Base-by-base conservation (phyloP, 805 yeast species). In the Spathaspora sp. region DNA sequence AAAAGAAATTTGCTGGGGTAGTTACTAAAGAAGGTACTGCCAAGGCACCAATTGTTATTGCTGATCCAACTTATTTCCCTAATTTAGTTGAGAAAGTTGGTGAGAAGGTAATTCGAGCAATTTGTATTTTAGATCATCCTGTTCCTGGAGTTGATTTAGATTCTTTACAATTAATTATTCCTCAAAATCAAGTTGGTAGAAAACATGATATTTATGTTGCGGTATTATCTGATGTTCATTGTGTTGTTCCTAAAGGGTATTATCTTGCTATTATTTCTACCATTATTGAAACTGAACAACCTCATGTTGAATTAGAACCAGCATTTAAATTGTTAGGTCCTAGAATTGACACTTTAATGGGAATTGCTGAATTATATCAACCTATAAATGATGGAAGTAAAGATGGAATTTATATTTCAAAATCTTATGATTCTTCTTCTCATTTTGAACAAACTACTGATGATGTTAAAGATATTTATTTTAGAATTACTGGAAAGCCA, bases 1-100 rank as follows among this genome's bases (percentile, higher is more conserved):
- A 52, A 17, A 49, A 45, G 35, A 86, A 83, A 64, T 90, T 91
- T 59, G 76, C 77, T 29, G 97, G 98, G 52, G 96, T 94, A 46
- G 83, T 84, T 60, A 87, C 97, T 48, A 94, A 92, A 57, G 94
- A 91, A 61, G 98, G 97, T 56, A 78, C 78, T 42, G 97, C 97
- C 14, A 86, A 82, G 62, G 97, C 99, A 0, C 96, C 96, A 55
- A 74, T 91, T 53, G 96, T 94, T 35, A 91, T 94, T 72, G 97
- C 97, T 23, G 99, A 94, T 69, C 99, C 99, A 53, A 93, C 98
- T 17, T 94, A 94, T 65, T 94, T 94, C 83, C 97, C 97, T 2
- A 85, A 83, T 46, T 82, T 79, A 65, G 94, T 88, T 46, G 77
- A 79, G 61, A 77, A 83, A 66, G 83, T 89, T 4, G 94, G 93